Evolutionary conservation across 1,284 basidiomycete genomes (phyloP).

Genomic region (Tilletia walkeri): DNA sequence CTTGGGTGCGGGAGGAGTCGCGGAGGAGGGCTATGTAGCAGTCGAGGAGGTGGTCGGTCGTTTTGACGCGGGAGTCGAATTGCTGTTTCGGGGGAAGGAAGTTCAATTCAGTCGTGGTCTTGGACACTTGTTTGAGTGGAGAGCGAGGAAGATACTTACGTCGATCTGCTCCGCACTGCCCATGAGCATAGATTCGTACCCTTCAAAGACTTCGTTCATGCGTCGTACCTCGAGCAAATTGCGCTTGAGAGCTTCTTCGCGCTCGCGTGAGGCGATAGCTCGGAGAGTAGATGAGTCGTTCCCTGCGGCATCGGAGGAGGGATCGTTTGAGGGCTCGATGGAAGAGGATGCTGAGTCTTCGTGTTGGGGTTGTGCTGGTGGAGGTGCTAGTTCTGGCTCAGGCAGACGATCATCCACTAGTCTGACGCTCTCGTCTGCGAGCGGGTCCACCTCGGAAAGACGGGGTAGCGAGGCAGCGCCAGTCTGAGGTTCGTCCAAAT

Average conservation of each 20-base stretch:
- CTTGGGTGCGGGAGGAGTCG: slow-evolving; percentile 45
- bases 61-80: slow-evolving; percentile 37
- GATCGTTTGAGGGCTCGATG: background rate
- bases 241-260: slow-evolving; percentile 34
- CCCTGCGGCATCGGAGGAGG: background rate
- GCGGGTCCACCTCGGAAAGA: background rate
- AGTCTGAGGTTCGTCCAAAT: background rate
- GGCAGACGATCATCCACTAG: too few species aligned
- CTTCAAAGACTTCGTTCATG: slow-evolving; percentile 49
- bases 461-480: background rate
- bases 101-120: background rate
- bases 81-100: slow-evolving; percentile 21
- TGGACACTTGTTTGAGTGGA: background rate
- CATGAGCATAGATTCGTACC: slow-evolving; percentile 43
- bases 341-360: background rate
- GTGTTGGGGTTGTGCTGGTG: too few species aligned
- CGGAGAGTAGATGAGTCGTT: background rate
- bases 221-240: slow-evolving; percentile 44
- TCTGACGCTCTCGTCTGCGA: background rate
- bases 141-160: slow-evolving; percentile 26
- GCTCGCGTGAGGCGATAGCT: slow-evolving; percentile 24
- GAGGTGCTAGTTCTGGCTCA: too few species aligned
- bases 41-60: slow-evolving; percentile 48
- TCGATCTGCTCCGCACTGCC: slow-evolving; percentile 44
- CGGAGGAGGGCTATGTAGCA: slow-evolving; percentile 45